Evolutionary conservation across 257 asterid species (phyloP).

Genomic region (Primulina huaijiensis): DNA sequence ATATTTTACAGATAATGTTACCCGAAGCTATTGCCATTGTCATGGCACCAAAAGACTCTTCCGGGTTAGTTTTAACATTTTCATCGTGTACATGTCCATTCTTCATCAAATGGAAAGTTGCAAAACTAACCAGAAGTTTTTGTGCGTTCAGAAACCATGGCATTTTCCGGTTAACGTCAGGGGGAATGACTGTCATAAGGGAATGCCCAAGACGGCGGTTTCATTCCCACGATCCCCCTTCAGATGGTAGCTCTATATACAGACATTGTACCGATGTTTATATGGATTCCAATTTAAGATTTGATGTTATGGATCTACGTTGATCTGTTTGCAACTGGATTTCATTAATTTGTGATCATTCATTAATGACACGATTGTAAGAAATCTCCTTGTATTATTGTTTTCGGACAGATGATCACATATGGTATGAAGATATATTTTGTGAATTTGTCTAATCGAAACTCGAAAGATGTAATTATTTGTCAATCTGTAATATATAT

Average conservation of each 20-base stretch:
- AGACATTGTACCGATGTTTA: slow-evolving; percentile 90
- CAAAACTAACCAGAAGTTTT: slow-evolving; percentile 11
- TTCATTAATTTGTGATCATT: slow-evolving; percentile 11
- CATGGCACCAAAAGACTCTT: slow-evolving; percentile 90
- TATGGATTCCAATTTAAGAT: slow-evolving; percentile 70
- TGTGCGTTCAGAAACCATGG: slow-evolving; percentile 65
- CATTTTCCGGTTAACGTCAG: slow-evolving; percentile 81
- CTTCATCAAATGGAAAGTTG: neutral
- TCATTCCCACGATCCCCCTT: slow-evolving; percentile 88
- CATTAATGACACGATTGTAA: neutral
- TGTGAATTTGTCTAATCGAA: too few species aligned
- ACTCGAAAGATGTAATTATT: too few species aligned
- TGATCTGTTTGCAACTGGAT: slow-evolving; percentile 30
- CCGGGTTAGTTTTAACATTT: slow-evolving; percentile 42
- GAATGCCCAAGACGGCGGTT: slow-evolving; percentile 94
- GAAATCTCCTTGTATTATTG: neutral
- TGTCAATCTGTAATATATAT: too few species aligned
- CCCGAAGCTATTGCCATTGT: slow-evolving; percentile 96
- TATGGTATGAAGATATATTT: neutral
- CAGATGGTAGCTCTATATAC: slow-evolving; percentile 89
- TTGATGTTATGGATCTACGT: slow-evolving; percentile 86
- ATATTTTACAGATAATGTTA: slow-evolving; percentile 69
- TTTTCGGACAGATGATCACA: neutral
- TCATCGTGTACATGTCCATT: neutral
- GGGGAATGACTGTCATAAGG: slow-evolving; percentile 90